Base-by-base conservation (phyloP, 768 basidiomycete genomes). In the Plicaturopsis crispa region DNA sequence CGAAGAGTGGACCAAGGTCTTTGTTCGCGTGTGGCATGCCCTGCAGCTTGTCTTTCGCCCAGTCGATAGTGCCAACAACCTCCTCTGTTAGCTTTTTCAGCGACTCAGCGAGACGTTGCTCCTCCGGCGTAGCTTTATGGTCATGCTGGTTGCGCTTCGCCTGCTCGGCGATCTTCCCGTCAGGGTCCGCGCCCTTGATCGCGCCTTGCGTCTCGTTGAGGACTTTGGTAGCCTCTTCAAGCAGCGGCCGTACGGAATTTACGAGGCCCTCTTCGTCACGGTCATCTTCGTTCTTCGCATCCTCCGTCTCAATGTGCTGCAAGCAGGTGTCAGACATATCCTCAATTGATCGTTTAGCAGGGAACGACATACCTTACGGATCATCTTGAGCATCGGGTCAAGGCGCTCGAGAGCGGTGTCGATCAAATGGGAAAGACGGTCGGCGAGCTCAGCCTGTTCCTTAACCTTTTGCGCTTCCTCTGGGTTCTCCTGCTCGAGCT, bases 201-300 rank as follows among this genome's bases (percentile, higher is more conserved):
- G 55, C 50, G 11, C 64, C 63, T 31, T 58, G 57, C 1, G 63
- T 62, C 46, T 66, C 63, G 39, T 61, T 59, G 16, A 66, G 36
- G 36, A 59, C 60, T 47, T 57, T 60, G 44, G 63, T 59, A 2
- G 60, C 62, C 40, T 64, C 61, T 31, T 61, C 51, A 26, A 66
- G 47, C 17, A 64, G 53, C 3, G 63, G 62, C 26, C 51, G 54
- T 31, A 66, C 62, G 32, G 56, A 49, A 34, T 58, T 52, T 20
- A 65, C 58, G 12, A 65, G 55, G 24, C 57, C 57, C 11, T 26
- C 48, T 34, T 63, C 60, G 40, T 61, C 52, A 8, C 60, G 53
- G 31, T 63, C 62, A 16, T 66, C 64, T 31, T 60, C 54, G 21
- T 60, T 59, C 33, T 53, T 45, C 3, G 48, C 48, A 20, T 60